phyloP scores from a whole-genome alignment of 495 filamentous ascomycete genomes.

The Margaritispora aquatica region DNA sequence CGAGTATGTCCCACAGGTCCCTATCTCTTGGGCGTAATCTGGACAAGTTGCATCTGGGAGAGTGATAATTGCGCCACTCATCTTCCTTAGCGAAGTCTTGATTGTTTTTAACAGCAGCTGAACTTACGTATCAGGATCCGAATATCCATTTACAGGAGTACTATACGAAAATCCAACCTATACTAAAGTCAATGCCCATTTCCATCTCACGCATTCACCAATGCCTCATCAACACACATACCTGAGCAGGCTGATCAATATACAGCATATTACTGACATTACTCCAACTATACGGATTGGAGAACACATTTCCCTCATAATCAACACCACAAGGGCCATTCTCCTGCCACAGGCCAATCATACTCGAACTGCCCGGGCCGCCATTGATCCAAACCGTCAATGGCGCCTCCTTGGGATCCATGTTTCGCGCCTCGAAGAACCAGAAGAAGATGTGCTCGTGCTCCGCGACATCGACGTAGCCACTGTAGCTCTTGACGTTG shows the following conservation, averaged over 20 bases:
- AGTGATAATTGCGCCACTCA: conserved; percentile 16
- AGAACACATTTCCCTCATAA: conserved; percentile 37
- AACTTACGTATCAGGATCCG: conserved; percentile 16
- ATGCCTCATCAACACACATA: too few relatives aligned
- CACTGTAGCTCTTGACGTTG: conserved; percentile 57
- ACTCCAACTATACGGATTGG: conserved; percentile 53
- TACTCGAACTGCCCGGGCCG: conserved; percentile 50
- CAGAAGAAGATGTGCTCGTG: conserved; percentile 61
- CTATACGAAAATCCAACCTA: conserved; percentile 55
- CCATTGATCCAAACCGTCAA: conserved; percentile 60
- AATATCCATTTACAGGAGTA: conserved; percentile 44
- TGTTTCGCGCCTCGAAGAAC: conserved; percentile 56
- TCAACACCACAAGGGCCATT: conserved; percentile 51
- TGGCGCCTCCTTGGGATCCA: conserved; percentile 45
- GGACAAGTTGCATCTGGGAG: conserved; percentile 46
- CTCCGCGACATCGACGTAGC: conserved; percentile 57
- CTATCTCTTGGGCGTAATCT: conserved; percentile 35
- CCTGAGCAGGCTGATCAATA: conserved; percentile 53
- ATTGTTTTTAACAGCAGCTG: background rate
- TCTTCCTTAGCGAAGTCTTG: too few relatives aligned
- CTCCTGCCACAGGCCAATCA: conserved; percentile 59
- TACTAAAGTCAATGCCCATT: background rate
- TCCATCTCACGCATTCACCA: too few relatives aligned
- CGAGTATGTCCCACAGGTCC: conserved; percentile 49
- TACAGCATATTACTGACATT: conserved; percentile 52